phyloP scores from a whole-genome alignment of 345 rosid species.

The Clarkia xantiana region DNA sequence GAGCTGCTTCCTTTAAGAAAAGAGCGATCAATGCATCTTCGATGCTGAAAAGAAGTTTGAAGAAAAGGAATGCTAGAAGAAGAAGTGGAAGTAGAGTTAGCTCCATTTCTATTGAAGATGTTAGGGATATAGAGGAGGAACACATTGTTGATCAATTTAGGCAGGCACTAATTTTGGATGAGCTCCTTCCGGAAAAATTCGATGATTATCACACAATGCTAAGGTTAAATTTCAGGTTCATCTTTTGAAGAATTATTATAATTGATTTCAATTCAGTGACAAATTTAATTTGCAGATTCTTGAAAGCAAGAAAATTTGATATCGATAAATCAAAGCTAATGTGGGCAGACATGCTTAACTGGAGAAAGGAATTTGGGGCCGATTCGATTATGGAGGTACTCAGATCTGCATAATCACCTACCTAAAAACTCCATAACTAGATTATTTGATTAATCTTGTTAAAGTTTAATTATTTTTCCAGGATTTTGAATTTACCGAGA shows the following conservation, averaged over 20 bases:
- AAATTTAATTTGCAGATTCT: conserved; percentile 13
- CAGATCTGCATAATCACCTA: neutral
- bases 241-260: neutral
- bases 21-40: conserved; percentile 91
- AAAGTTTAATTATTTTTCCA: conserved; percentile 1
- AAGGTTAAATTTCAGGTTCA: conserved; percentile 19
- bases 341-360: conserved; percentile 40
- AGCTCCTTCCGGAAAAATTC: conserved; percentile 52
- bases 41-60: conserved; percentile 73
- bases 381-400: conserved; percentile 29
- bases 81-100: conserved; percentile 78
- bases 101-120: conserved; percentile 95
- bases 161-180: conserved; percentile 74
- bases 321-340: conserved; percentile 30
- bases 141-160: conserved; percentile 80
- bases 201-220: conserved; percentile 97
- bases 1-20: conserved; percentile 83
- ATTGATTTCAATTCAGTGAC: no score
- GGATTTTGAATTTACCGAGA: conserved; percentile 32
- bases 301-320: conserved; percentile 35
- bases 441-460: neutral
- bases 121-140: conserved; percentile 81
- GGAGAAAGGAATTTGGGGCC: conserved; percentile 34
- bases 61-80: conserved; percentile 67
- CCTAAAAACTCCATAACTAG: neutral